Evolutionary conservation across 495 filamentous ascomycete species (phyloP).

Genomic region (Trichoderma erinaceum): DNA sequence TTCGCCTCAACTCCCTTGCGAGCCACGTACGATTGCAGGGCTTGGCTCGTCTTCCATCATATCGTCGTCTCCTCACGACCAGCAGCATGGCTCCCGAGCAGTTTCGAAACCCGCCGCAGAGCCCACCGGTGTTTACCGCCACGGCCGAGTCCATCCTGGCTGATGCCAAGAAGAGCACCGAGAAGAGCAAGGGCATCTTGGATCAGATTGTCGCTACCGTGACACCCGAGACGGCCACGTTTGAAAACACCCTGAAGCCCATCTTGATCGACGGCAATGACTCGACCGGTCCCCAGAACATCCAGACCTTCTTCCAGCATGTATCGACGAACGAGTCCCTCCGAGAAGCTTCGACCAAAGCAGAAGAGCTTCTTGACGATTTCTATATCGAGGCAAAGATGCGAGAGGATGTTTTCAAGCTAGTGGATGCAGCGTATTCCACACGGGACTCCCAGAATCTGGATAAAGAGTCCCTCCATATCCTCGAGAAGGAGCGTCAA

Average conservation of each 20-base stretch:
- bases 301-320: constrained; percentile 74
- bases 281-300: constrained; percentile 51
- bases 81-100: constrained; percentile 35
- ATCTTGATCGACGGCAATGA: constrained; percentile 63
- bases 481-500: constrained; percentile 55
- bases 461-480: constrained; percentile 43
- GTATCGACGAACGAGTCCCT: constrained; percentile 64
- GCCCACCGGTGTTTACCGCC: constrained; percentile 78
- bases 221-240: constrained; percentile 57
- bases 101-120: constrained; percentile 70
- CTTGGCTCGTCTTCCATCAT: constrained; percentile 24
- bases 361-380: constrained; percentile 55
- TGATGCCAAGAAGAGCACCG: constrained; percentile 70
- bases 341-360: constrained; percentile 55
- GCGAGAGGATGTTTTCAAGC: constrained; percentile 55
- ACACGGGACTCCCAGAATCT: constrained; percentile 31
- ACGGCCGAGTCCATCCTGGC: constrained; percentile 68
- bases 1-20: constrained; percentile 59
- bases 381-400: constrained; percentile 54
- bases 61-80: constrained; percentile 22
- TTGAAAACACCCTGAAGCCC: constrained; percentile 57
- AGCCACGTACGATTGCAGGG: constrained; percentile 39
- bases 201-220: constrained; percentile 69
- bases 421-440: constrained; percentile 50
- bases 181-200: constrained; percentile 59